A percentile compares a stretch with the other conserved stretches of the same genome.
These are phyloP conservation scores for Helichrysum umbraculigerum DNA, from an alignment of 129 eudicot genomes.

Conservation along the genomic window DNA sequence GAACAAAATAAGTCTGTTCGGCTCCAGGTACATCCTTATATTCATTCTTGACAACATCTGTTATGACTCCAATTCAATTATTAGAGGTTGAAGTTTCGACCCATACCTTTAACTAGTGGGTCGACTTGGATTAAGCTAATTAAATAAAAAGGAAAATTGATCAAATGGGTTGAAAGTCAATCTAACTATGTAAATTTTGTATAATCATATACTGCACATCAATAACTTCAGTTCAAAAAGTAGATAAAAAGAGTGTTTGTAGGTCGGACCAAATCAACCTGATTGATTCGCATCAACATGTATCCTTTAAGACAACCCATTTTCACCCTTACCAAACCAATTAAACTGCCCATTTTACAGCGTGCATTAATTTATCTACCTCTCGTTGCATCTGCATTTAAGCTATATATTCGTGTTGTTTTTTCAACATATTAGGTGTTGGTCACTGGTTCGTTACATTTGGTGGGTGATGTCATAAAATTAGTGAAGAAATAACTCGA, in stretches of 20 bases:
- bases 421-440: conserved; percentile 57
- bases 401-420: not conserved
- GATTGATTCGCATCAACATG: too few species aligned
- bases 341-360: not conserved
- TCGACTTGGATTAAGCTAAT: not conserved
- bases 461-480: conserved; percentile 80
- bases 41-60: not conserved
- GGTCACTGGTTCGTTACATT: conserved; percentile 91
- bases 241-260: too few species aligned
- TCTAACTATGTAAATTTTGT: not conserved
- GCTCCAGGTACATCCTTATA: conserved; percentile 56
- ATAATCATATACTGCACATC: not conserved
- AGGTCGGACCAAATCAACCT: not conserved
- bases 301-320: not conserved
- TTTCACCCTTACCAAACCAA: not conserved
- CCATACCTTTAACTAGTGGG: not conserved
- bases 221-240: too few species aligned
- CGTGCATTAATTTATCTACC: not conserved
- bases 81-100: not conserved
- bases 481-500: conserved; percentile 60
- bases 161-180: not conserved
- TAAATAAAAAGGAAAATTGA: too few species aligned
- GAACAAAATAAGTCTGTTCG: conserved; percentile 63
- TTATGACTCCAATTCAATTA: not conserved
- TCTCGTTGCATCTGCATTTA: conserved; percentile 1